Evolutionary conservation across 2,329 filamentous ascomycete species (phyloP).

Genomic region (Penicillium frequentans): DNA sequence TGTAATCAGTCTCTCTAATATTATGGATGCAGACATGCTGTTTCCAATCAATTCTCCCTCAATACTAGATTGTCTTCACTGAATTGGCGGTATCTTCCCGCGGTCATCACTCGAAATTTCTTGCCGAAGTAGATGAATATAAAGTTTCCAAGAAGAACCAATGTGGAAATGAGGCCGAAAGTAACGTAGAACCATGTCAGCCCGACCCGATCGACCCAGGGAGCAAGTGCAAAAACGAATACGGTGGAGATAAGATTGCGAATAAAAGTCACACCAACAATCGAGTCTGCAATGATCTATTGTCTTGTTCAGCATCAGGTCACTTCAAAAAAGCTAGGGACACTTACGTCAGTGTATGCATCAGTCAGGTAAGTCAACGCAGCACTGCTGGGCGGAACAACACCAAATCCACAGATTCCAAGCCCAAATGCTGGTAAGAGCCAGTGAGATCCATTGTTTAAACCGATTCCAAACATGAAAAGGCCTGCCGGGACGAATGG

Average conservation of each 20-base stretch:
- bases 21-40: neutral
- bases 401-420: constrained; percentile 20
- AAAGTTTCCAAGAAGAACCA: constrained; percentile 14
- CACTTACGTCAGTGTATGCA: constrained; percentile 30
- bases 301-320: neutral
- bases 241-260: constrained; percentile 47
- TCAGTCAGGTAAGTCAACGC: constrained; percentile 32
- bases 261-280: constrained; percentile 48
- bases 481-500: constrained; percentile 36
- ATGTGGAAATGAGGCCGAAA: constrained; percentile 37
- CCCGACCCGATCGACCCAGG: constrained; percentile 40
- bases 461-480: constrained; percentile 42
- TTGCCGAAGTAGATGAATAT: constrained; percentile 32
- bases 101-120: constrained; percentile 29
- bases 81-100: constrained; percentile 36
- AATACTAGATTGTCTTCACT: constrained; percentile 13
- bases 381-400: constrained; percentile 24
- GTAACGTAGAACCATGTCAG: constrained; percentile 44
- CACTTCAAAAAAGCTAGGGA: neutral
- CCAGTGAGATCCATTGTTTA: constrained; percentile 27
- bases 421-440: constrained; percentile 19
- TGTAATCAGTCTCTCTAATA: neutral
- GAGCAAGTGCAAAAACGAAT: constrained; percentile 49
- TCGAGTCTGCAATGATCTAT: constrained; percentile 49
- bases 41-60: neutral